Percentiles rank a stretch among this genome's conserved stretches.
Evolutionary conservation across 2,329 filamentous ascomycete genomes (phyloP).

Genomic region (Cadophora sp.): DNA sequence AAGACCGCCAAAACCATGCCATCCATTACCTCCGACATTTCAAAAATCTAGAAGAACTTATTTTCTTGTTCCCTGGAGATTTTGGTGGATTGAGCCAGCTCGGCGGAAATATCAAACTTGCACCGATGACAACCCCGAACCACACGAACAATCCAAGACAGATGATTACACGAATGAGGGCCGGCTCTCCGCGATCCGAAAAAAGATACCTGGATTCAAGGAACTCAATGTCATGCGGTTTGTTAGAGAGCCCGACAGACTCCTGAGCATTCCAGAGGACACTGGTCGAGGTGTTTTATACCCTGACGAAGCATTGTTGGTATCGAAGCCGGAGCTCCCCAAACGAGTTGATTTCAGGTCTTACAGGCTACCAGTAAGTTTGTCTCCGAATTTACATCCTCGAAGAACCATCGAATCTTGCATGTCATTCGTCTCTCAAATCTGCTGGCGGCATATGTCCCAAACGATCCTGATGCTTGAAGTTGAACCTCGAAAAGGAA

Average conservation of each 20-base stretch:
- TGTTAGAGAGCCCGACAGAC: background rate
- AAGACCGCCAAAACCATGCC: background rate
- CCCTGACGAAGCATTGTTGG: background rate
- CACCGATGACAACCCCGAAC: background rate
- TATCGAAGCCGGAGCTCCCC: background rate
- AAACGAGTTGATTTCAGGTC: background rate
- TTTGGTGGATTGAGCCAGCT: background rate
- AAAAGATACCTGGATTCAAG: background rate
- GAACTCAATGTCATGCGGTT: background rate
- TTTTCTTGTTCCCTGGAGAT: background rate
- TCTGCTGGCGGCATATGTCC: too few species aligned
- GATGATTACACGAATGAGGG: background rate
- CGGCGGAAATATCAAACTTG: background rate
- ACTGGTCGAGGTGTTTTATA: conserved; percentile 2
- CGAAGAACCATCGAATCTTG: too few species aligned
- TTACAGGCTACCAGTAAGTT: background rate
- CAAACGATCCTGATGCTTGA: too few species aligned
- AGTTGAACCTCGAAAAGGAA: background rate
- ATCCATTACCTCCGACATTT: background rate
- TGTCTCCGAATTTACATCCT: background rate
- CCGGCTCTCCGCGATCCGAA: background rate
- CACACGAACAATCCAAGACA: background rate
- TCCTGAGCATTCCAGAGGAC: background rate
- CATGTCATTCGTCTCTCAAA: too few species aligned
- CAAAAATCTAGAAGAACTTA: background rate